Conservation (phyloP, 164 flowering plant genomes). For the Piper betle region DNA sequence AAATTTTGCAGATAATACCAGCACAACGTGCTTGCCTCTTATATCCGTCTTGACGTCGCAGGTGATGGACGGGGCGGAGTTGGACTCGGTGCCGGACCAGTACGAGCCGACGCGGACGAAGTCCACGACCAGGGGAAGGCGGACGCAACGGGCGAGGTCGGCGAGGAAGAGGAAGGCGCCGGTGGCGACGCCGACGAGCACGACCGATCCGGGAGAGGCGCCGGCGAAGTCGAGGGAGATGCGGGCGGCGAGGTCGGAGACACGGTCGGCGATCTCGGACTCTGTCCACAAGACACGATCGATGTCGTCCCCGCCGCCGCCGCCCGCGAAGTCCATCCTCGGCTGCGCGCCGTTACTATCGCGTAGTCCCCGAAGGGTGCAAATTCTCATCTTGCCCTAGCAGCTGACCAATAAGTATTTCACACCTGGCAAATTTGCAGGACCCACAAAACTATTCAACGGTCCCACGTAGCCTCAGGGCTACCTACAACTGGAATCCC, state of each 20-base stretch:
- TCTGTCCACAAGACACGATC: slow-evolving; percentile 48
- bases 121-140: slow-evolving; percentile 50
- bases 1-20: slow-evolving; percentile 30
- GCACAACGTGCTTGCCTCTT: slow-evolving; percentile 50
- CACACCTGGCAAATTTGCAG: too few species aligned
- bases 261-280: slow-evolving; percentile 35
- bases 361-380: too few species aligned
- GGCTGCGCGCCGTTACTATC: too few species aligned
- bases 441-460: too few species aligned
- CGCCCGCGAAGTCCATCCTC: too few species aligned
- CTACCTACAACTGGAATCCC: too few species aligned
- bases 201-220: slow-evolving; percentile 19
- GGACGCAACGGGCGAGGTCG: slow-evolving; percentile 46
- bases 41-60: slow-evolving; percentile 61
- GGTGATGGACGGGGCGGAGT: slow-evolving; percentile 43
- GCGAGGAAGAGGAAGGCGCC: slow-evolving; percentile 85
- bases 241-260: slow-evolving; percentile 47
- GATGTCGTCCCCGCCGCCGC: too few species aligned
- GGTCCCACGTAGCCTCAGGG: too few species aligned
- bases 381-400: too few species aligned
- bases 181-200: slow-evolving; percentile 72
- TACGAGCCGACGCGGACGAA: slow-evolving; percentile 65
- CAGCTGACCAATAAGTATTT: too few species aligned
- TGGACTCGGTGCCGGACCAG: slow-evolving; percentile 64
- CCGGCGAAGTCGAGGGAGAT: slow-evolving; percentile 32